Base-by-base conservation (phyloP, 257 asterid species). In the Lithospermum erythrorhizon region DNA sequence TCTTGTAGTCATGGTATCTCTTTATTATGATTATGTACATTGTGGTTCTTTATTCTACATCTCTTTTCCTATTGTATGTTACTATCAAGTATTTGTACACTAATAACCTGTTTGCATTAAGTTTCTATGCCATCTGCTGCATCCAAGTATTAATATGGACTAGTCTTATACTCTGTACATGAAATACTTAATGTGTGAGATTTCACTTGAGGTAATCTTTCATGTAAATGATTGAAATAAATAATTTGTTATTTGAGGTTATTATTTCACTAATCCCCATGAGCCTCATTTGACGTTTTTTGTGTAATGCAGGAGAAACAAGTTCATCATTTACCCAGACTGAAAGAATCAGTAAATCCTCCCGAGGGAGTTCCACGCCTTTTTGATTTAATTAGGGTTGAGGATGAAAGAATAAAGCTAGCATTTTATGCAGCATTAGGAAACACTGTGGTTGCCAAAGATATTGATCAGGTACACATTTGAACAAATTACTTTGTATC, bases 311-410 rank as follows among this genome's bases (percentile, higher is more conserved):
- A 93, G 99, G 99, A 89, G 77, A 93, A 93, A 70, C 97, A 93
- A 81, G 61, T 67, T 58, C 58, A 78, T 70, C 82, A 80, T 73
- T 61, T 70, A 53, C 78, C 77, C 16, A 80, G 81, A 70, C 24
- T 93, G 70, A 93, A 78, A 64, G 86, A 84, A 75, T 86, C 66
- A 66, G 58, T 83, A 37, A 87, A 68, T 69, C 76, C 95, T 3
- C 95, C 96, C 8, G 95, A 84, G 65, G 90, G 82, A 57, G 91
- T 79, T 64, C 91, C 86, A 22, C 96, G 97, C 60, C 86, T 93
- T 25, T 93, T 86, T 81, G 99, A 93, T 82, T 76, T 93, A 81
- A 75, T 93, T 53, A 82, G 79, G 71, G 95, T 93, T 63, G 82
- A 81, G 75, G 95, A 84, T 83, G 99, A 89, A 77, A 79, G 81